These are phyloP conservation scores for Styphnolobium japonicum DNA, from an alignment of 306 rosid species.

Conservation along the genomic window DNA sequence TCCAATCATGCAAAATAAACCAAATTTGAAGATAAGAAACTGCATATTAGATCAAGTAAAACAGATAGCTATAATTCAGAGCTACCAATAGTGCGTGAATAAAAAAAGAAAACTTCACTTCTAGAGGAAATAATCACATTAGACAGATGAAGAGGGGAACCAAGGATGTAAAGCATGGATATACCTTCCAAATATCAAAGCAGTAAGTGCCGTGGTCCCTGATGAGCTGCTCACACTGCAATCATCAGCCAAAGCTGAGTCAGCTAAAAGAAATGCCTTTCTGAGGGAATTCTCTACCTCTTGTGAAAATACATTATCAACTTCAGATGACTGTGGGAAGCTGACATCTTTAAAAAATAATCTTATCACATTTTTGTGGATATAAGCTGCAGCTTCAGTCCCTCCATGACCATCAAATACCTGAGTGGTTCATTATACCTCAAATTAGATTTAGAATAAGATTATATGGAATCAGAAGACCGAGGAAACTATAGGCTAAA, in stretches of 20 bases:
- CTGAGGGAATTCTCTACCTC: slow-evolving; percentile 66
- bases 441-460: slow-evolving; percentile 20
- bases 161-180: not conserved
- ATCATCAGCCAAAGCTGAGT: slow-evolving; percentile 86
- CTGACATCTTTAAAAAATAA: slow-evolving; percentile 70
- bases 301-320: slow-evolving; percentile 49
- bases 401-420: slow-evolving; percentile 99
- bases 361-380: slow-evolving; percentile 65
- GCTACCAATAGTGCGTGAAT: not conserved
- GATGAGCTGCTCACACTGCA: slow-evolving; percentile 69
- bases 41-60: not conserved
- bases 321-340: slow-evolving; percentile 70
- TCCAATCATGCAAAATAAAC: not conserved
- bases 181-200: slow-evolving; percentile 88
- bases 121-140: not conserved
- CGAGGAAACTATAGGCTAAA: not conserved
- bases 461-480: not conserved
- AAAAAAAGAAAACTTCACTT: not conserved
- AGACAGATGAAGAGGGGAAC: not conserved
- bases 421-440: slow-evolving; percentile 34
- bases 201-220: slow-evolving; percentile 91
- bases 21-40: slow-evolving; percentile 4
- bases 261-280: slow-evolving; percentile 74
- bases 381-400: slow-evolving; percentile 95
- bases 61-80: not conserved